Conservation (phyloP, 2,329 filamentous ascomycete species). For the Huntiella omanensis region DNA sequence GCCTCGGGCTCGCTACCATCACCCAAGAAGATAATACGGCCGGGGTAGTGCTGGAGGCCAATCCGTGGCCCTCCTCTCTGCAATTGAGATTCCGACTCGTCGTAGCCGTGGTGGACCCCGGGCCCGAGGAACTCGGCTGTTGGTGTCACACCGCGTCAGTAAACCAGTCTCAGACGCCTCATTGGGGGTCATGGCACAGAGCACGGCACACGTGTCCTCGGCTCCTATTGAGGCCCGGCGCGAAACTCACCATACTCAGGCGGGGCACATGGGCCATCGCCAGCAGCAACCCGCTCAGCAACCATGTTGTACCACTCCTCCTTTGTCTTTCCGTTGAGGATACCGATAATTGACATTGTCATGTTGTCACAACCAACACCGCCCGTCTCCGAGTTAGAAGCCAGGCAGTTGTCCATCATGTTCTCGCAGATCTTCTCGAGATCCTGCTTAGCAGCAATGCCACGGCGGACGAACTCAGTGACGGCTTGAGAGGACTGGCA, state of each 20-base stretch:
- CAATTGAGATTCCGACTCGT: slow-evolving; percentile 63
- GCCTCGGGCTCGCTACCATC: slow-evolving; percentile 67
- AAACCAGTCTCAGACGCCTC: not conserved
- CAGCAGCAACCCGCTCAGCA: slow-evolving; percentile 80
- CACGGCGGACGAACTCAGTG: slow-evolving; percentile 86
- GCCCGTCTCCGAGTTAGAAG: slow-evolving; percentile 92
- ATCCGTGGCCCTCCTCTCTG: slow-evolving; percentile 38
- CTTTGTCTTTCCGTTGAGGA: slow-evolving; percentile 81
- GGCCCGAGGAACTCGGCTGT: slow-evolving; percentile 72
- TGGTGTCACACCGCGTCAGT: slow-evolving; percentile 13
- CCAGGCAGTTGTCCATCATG: slow-evolving; percentile 99
- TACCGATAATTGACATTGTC: slow-evolving; percentile 85
- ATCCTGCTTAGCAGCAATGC: slow-evolving; percentile 90
- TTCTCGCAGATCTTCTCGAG: slow-evolving; percentile 94
- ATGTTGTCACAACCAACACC: slow-evolving; percentile 99
- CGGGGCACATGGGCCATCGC: slow-evolving; percentile 93
- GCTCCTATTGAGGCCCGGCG: slow-evolving; percentile 2
- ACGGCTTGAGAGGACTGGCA: slow-evolving; percentile 97
- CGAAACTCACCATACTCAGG: slow-evolving; percentile 92
- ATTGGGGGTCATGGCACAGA: slow-evolving; percentile 12
- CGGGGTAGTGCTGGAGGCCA: slow-evolving; percentile 51
- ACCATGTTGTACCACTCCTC: slow-evolving; percentile 98
- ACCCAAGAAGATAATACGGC: slow-evolving; percentile 83
- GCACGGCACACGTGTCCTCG: slow-evolving; percentile 10
- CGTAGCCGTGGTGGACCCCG: slow-evolving; percentile 64